Evolutionary conservation across 1,284 basidiomycete genomes (phyloP).

Genomic region (Ceratobasidium sp.): DNA sequence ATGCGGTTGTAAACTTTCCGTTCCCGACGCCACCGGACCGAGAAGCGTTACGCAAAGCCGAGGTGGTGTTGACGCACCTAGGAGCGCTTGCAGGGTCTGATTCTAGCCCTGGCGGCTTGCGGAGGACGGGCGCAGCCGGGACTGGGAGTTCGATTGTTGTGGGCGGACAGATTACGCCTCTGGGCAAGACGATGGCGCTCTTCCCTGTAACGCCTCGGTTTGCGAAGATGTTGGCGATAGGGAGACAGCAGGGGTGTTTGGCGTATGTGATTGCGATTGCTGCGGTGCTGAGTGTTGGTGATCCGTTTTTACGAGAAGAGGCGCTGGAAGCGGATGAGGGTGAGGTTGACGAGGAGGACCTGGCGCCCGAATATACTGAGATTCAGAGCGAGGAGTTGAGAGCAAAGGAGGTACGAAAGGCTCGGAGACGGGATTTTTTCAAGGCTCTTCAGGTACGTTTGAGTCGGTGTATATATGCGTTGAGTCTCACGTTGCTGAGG

Average conservation of each 20-base stretch:
- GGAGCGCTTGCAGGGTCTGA: conserved; percentile 75
- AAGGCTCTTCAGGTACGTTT: conserved; percentile 75
- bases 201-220: conserved; percentile 96
- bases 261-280: conserved; percentile 94
- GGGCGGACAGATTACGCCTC: conserved; percentile 82
- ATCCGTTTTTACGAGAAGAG: conserved; percentile 94
- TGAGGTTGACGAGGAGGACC: conserved; percentile 60
- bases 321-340: conserved; percentile 65
- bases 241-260: conserved; percentile 91
- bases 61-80: conserved; percentile 82
- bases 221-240: conserved; percentile 94
- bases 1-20: conserved; percentile 96
- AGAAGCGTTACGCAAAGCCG: conserved; percentile 81
- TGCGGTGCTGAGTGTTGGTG: conserved; percentile 92
- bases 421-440: conserved; percentile 81
- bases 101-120: conserved; percentile 53
- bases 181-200: conserved; percentile 91
- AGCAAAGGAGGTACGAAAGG: conserved; percentile 75
- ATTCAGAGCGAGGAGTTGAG: conserved; percentile 71
- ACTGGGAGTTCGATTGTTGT: conserved; percentile 45
- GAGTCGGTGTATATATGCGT: conserved; percentile 16
- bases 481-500: conserved; percentile 46
- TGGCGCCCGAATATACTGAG: conserved; percentile 64
- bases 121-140: conserved; percentile 52
- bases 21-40: conserved; percentile 97